Conservation (phyloP, 225 moss, liverwort and hornwort genomes). For the Straminergon stramineum region DNA sequence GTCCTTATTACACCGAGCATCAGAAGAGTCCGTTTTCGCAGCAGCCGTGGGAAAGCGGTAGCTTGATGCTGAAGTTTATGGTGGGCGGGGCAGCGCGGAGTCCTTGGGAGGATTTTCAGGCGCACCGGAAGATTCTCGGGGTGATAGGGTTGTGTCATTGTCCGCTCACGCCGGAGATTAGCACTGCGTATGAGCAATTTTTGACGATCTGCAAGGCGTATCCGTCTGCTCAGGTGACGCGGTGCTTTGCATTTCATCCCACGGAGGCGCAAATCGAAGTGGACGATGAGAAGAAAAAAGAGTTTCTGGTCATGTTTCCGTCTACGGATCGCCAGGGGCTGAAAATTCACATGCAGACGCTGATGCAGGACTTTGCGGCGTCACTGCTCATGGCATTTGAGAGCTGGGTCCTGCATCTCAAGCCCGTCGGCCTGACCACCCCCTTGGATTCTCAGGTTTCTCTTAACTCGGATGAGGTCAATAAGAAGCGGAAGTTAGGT, state of each 20-base stretch:
- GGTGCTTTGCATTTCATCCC: slow-evolving; percentile 92
- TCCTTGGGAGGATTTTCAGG: slow-evolving; percentile 99
- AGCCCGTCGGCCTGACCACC: slow-evolving; percentile 79
- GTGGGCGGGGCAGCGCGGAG: slow-evolving; percentile 72
- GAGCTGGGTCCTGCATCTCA: slow-evolving; percentile 86
- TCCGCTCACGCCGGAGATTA: slow-evolving; percentile 67
- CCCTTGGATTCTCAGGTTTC: slow-evolving; percentile 96
- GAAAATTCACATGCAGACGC: slow-evolving; percentile 80
- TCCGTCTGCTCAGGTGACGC: slow-evolving; percentile 84
- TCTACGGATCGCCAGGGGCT: slow-evolving; percentile 68
- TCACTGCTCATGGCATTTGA: slow-evolving; percentile 98
- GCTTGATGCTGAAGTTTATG: slow-evolving; percentile 76
- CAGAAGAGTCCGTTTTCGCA: slow-evolving; percentile 95
- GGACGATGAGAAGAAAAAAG: slow-evolving; percentile 77
- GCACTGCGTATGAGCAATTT: slow-evolving; percentile 83
- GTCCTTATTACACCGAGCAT: slow-evolving; percentile 83
- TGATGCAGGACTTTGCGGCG: slow-evolving; percentile 97
- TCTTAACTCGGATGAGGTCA: slow-evolving; percentile 92
- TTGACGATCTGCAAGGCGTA: slow-evolving; percentile 85
- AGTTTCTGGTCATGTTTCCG: slow-evolving; percentile 81
- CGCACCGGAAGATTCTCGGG: slow-evolving; percentile 77
- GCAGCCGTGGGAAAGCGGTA: slow-evolving; percentile 89
- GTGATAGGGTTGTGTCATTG: slow-evolving; percentile 95
- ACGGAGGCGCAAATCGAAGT: slow-evolving; percentile 63
- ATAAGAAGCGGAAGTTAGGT: slow-evolving; percentile 82